Evolutionary conservation across 1,139 yeast species (phyloP).

Genomic region (Yamadazyma songkhlaensis): DNA sequence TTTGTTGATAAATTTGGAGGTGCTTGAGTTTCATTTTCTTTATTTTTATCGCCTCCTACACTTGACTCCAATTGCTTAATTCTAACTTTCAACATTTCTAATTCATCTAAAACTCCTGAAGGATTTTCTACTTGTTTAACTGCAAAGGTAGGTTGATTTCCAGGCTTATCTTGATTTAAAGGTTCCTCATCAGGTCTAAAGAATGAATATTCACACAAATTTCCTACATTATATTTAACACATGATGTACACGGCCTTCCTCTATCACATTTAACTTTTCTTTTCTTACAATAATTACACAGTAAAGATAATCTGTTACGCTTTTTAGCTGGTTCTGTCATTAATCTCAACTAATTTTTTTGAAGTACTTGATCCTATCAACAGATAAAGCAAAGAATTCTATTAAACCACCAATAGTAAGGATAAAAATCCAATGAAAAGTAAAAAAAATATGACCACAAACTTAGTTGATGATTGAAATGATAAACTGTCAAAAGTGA

Average conservation of each 20-base stretch:
- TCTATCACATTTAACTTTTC: slow-evolving; percentile 45
- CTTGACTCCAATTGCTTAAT: slow-evolving; percentile 41
- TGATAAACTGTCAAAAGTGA: too few species aligned
- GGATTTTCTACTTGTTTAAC: neutral
- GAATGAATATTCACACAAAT: slow-evolving; percentile 32
- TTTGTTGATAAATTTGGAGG: slow-evolving; percentile 1
- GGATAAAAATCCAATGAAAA: too few species aligned
- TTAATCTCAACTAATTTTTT: neutral
- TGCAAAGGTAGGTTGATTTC: slow-evolving; percentile 1
- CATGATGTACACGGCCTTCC: slow-evolving; percentile 43
- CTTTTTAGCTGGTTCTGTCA: slow-evolving; percentile 15
- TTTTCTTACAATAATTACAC: slow-evolving; percentile 38
- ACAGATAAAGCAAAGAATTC: too few species aligned
- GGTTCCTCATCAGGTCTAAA: slow-evolving; percentile 2
- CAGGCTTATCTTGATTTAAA: neutral
- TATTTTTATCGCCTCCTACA: neutral
- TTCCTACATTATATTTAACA: slow-evolving; percentile 31
- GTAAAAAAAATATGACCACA: too few species aligned
- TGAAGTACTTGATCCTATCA: neutral
- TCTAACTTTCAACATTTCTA: slow-evolving; percentile 35
- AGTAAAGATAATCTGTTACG: slow-evolving; percentile 36
- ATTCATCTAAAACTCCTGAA: slow-evolving; percentile 9
- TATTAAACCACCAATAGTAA: too few species aligned
- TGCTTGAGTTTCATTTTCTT: neutral
- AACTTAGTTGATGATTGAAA: too few species aligned